Evolutionary conservation across 2,329 filamentous ascomycete species (phyloP).

Genomic region (Trichoderma sp.): DNA sequence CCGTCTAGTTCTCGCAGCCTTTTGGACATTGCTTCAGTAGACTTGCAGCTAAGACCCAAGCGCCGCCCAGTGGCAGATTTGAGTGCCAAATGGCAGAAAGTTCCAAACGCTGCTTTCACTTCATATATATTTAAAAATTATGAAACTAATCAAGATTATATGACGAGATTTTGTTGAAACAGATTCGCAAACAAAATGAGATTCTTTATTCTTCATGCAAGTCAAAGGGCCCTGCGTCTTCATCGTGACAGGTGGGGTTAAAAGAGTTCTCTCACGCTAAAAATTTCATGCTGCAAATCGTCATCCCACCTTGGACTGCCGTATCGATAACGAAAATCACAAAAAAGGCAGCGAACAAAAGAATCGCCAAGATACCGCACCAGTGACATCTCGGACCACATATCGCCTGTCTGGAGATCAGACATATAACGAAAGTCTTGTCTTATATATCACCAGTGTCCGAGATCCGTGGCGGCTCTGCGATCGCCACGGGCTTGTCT

Average conservation of each 20-base stretch:
- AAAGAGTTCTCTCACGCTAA: conserved; percentile 10
- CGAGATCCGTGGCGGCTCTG: conserved; percentile 3
- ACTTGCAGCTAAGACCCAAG: background rate
- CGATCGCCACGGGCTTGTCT: background rate
- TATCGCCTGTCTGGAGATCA: background rate
- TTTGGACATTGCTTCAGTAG: too few relatives aligned
- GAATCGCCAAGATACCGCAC: background rate
- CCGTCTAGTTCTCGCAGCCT: background rate
- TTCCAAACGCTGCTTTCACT: background rate
- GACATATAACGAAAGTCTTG: background rate
- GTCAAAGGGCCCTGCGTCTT: background rate
- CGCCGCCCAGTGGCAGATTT: background rate
- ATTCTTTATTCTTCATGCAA: background rate
- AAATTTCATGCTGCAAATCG: conserved; percentile 5
- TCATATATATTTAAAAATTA: background rate
- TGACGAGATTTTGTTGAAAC: background rate
- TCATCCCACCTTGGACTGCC: background rate
- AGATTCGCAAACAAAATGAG: background rate
- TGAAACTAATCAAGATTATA: background rate
- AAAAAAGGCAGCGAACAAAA: conserved; percentile 11
- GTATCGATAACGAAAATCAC: conserved; percentile 25
- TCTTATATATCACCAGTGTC: background rate
- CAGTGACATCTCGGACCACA: background rate
- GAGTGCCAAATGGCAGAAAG: background rate
- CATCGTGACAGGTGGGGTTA: conserved; percentile 6